A percentile compares a stretch with the other conserved stretches of the same genome.
phyloP scores from a whole-genome alignment of 2,329 filamentous ascomycete genomes.

The Pseudocercospora pini-densiflorae region DNA sequence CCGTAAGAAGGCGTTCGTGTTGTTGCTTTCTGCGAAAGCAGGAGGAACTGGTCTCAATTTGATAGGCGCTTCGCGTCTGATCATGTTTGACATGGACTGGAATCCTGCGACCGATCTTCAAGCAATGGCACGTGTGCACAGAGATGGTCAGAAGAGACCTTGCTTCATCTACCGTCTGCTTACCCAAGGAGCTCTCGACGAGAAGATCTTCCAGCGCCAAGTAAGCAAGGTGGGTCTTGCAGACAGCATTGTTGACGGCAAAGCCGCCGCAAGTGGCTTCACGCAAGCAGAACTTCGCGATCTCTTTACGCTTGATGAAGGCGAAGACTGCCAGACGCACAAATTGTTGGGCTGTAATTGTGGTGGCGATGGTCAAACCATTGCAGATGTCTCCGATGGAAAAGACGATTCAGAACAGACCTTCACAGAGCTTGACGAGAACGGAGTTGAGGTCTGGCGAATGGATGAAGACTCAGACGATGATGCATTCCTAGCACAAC shows the following conservation, averaged over 20 bases:
- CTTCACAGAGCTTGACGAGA: slow-evolving; percentile 28
- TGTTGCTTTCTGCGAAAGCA: slow-evolving; percentile 73
- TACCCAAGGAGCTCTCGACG: slow-evolving; percentile 70
- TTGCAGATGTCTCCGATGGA: slow-evolving; percentile 35
- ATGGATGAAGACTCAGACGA: slow-evolving; percentile 36
- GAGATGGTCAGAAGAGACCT: slow-evolving; percentile 70
- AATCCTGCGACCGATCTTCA: slow-evolving; percentile 75
- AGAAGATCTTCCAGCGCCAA: slow-evolving; percentile 77
- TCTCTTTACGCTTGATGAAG: slow-evolving; percentile 68
- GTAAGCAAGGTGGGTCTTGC: slow-evolving; percentile 72
- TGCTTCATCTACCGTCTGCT: slow-evolving; percentile 73
- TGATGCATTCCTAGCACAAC: slow-evolving; percentile 33
- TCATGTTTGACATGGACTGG: slow-evolving; percentile 77
- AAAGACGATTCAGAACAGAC: slow-evolving; percentile 30
- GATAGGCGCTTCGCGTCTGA: slow-evolving; percentile 69
- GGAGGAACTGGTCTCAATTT: slow-evolving; percentile 73
- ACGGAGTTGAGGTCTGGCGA: slow-evolving; percentile 27
- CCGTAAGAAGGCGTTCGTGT: slow-evolving; percentile 65
- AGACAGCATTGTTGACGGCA: slow-evolving; percentile 72
- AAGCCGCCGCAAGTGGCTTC: slow-evolving; percentile 64
- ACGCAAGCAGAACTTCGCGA: slow-evolving; percentile 68
- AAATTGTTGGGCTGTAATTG: slow-evolving; percentile 68
- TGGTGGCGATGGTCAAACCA: slow-evolving; percentile 55
- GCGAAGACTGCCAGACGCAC: slow-evolving; percentile 68
- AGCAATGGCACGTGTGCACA: slow-evolving; percentile 75